Percentiles rank a stretch among this genome's conserved stretches.
phyloP scores from a whole-genome alignment of 2,329 filamentous ascomycete species.

The Fusarium mundagurra region DNA sequence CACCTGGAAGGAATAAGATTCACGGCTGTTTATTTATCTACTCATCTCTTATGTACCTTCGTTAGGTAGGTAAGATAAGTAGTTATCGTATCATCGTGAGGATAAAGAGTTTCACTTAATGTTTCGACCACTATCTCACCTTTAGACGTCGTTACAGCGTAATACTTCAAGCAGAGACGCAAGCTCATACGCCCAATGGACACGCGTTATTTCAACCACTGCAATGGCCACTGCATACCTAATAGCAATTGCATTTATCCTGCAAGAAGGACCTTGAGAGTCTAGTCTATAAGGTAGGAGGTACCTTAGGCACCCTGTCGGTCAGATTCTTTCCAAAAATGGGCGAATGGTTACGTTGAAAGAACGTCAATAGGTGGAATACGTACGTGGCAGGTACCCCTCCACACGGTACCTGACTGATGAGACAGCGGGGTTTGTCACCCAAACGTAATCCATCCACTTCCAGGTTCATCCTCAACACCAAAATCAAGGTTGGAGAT shows the following conservation, averaged over 20 bases:
- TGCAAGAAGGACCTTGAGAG: background rate
- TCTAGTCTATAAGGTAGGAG: no score
- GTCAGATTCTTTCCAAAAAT: background rate
- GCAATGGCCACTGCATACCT: background rate
- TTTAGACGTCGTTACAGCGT: background rate
- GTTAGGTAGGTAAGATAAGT: no score
- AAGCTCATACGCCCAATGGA: background rate
- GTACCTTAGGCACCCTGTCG: background rate
- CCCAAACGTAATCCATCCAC: slow-evolving; percentile 29
- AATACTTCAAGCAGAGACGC: background rate
- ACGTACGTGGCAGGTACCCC: background rate
- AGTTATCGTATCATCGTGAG: background rate
- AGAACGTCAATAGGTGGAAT: background rate
- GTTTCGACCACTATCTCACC: background rate
- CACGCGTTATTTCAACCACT: background rate
- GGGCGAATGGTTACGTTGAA: background rate
- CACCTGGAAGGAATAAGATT: background rate
- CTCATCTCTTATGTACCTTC: background rate
- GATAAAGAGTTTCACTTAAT: background rate
- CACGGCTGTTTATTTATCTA: background rate
- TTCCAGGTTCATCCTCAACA: slow-evolving; percentile 16
- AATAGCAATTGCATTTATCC: background rate
- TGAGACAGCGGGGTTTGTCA: slow-evolving; percentile 28
- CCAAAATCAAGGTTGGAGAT: slow-evolving; percentile 23
- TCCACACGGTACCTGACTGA: slow-evolving; percentile 10